These are phyloP conservation scores for Aspergillus indologenus DNA, from an alignment of 495 filamentous ascomycete species.

Conservation along the genomic window DNA sequence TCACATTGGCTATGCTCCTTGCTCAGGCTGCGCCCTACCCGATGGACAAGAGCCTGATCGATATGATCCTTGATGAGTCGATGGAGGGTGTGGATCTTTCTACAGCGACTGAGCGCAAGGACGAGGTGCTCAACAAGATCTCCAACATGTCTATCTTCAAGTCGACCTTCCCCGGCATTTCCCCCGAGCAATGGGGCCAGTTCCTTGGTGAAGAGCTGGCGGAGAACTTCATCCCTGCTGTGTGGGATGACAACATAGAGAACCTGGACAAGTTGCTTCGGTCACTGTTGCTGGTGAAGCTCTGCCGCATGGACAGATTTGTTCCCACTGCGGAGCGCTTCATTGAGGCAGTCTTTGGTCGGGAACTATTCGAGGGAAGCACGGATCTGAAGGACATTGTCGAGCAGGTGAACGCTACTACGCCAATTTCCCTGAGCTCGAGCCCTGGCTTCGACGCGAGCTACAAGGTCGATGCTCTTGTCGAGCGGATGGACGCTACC, in stretches of 20 bases:
- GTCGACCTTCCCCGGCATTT: slow-evolving; percentile 58
- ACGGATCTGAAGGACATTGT: slow-evolving; percentile 85
- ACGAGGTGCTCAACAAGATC: slow-evolving; percentile 66
- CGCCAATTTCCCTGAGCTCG: slow-evolving; percentile 87
- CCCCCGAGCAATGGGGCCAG: slow-evolving; percentile 66
- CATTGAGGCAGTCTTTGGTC: slow-evolving; percentile 84
- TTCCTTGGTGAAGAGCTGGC: slow-evolving; percentile 85
- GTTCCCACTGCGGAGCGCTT: slow-evolving; percentile 90
- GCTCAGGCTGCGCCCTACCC: slow-evolving; percentile 90
- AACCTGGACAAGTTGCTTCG: slow-evolving; percentile 74
- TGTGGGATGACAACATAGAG: slow-evolving; percentile 66
- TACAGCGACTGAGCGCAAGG: slow-evolving; percentile 55
- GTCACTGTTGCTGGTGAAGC: slow-evolving; percentile 82
- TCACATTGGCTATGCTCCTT: slow-evolving; percentile 93
- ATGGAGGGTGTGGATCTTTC: slow-evolving; percentile 78
- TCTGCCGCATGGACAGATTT: slow-evolving; percentile 93
- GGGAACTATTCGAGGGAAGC: slow-evolving; percentile 71
- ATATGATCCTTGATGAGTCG: slow-evolving; percentile 76
- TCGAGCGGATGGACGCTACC: slow-evolving; percentile 72
- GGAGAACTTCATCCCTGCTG: slow-evolving; percentile 76
- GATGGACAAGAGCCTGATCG: slow-evolving; percentile 87
- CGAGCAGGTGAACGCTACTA: slow-evolving; percentile 75
- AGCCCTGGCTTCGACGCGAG: slow-evolving; percentile 96
- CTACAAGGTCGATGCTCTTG: slow-evolving; percentile 95
- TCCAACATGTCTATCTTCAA: slow-evolving; percentile 71